A percentile compares a stretch with the other conserved stretches of the same genome.
Evolutionary conservation across 2,329 filamentous ascomycete species (phyloP).

Genomic region (Ophiostoma sp.): DNA sequence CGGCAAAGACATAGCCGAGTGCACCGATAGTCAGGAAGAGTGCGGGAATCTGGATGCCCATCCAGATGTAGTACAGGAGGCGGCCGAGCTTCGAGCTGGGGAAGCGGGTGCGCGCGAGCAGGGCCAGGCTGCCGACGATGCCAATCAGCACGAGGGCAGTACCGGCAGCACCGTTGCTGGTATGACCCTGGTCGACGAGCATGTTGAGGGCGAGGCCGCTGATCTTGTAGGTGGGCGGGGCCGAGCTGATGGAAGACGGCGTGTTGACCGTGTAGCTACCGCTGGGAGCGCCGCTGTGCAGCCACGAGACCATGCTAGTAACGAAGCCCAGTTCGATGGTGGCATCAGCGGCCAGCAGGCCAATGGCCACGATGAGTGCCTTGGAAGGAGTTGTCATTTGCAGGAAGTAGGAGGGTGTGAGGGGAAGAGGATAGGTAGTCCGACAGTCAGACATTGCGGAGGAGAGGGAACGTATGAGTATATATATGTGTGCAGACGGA

Average conservation of each 20-base stretch:
- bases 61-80: slow-evolving; percentile 35
- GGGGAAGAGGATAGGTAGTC: not conserved
- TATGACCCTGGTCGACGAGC: slow-evolving; percentile 39
- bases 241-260: slow-evolving; percentile 15
- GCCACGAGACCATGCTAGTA: slow-evolving; percentile 37
- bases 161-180: slow-evolving; percentile 39
- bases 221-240: slow-evolving; percentile 28
- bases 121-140: slow-evolving; percentile 32
- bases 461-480: too few relatives aligned
- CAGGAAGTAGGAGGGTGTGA: not conserved
- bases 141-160: slow-evolving; percentile 36
- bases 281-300: slow-evolving; percentile 31
- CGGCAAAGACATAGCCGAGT: slow-evolving; percentile 36
- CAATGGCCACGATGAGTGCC: slow-evolving; percentile 28
- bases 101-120: slow-evolving; percentile 25
- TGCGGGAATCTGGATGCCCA: slow-evolving; percentile 33
- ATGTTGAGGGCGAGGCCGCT: slow-evolving; percentile 32
- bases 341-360: slow-evolving; percentile 35
- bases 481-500: too few relatives aligned
- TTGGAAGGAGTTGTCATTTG: slow-evolving; percentile 25
- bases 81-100: not conserved
- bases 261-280: slow-evolving; percentile 30
- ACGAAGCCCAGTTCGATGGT: slow-evolving; percentile 38
- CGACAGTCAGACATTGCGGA: not conserved
- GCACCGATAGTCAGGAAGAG: slow-evolving; percentile 36